phyloP scores from a whole-genome alignment of 73 alveolate species.

The Stentor coeruleus region DNA sequence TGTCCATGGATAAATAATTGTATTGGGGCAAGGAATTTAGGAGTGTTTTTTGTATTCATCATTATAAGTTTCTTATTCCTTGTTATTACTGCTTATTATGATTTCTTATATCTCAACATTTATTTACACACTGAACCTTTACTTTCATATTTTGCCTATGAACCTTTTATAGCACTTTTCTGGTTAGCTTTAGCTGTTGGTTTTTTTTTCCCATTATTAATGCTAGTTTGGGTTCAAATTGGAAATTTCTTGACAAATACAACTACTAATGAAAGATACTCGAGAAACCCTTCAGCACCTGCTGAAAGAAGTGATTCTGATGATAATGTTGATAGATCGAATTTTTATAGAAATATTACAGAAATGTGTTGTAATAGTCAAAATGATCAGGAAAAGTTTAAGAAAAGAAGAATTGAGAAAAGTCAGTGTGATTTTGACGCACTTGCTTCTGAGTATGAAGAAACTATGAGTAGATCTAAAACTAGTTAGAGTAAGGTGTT shows the following conservation, averaged over 20 bases:
- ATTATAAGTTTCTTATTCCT: slow-evolving; percentile 39
- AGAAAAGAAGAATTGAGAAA: neutral
- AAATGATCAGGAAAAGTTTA: neutral
- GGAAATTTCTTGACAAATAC: slow-evolving; percentile 42
- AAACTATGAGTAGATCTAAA: neutral
- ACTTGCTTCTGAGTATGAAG: neutral
- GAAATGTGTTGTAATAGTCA: neutral
- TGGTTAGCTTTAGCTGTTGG: slow-evolving; percentile 11
- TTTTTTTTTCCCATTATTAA: slow-evolving; percentile 1
- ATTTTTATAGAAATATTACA: neutral
- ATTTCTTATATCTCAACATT: slow-evolving; percentile 13
- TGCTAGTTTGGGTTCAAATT: slow-evolving; percentile 34
- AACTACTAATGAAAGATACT: slow-evolving; percentile 59
- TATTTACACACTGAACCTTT: neutral
- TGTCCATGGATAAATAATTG: slow-evolving; percentile 70
- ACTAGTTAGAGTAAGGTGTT: too few relatives aligned
- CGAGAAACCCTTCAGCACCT: slow-evolving; percentile 12
- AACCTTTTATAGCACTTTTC: neutral
- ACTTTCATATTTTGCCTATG: neutral
- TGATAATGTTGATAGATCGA: neutral
- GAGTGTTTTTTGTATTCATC: slow-evolving; percentile 27
- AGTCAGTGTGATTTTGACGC: neutral
- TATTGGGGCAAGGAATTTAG: slow-evolving; percentile 54
- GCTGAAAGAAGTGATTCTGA: neutral
- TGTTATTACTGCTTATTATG: slow-evolving; percentile 34